Evolutionary conservation across 768 basidiomycete genomes (phyloP).

Genomic region (Neoboletus subvelutipes): DNA sequence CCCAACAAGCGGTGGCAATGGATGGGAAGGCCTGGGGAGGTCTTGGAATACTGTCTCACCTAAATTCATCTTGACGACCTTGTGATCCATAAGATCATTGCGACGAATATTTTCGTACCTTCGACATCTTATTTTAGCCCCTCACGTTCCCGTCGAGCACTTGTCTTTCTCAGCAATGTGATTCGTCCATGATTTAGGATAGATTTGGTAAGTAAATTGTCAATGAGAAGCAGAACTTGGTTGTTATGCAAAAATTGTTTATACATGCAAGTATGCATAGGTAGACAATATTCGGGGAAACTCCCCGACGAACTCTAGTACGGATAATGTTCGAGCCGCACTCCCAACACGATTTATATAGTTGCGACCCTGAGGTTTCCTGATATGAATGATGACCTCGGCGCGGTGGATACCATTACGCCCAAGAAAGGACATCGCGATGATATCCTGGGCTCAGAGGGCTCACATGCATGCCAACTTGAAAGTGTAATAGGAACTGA

Average conservation of each 20-base stretch:
- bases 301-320: conserved; percentile 11
- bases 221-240: neutral
- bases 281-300: conserved; percentile 10
- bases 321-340: conserved; percentile 9
- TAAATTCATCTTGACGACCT: conserved; percentile 9
- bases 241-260: neutral
- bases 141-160: neutral
- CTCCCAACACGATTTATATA: neutral
- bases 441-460: neutral
- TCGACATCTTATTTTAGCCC: neutral
- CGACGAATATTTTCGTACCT: neutral
- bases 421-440: conserved; percentile 1
- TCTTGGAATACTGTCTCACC: conserved; percentile 48
- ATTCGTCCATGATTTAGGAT: conserved; percentile 1
- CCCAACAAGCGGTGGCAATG: conserved; percentile 72
- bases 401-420: conserved; percentile 1
- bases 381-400: neutral
- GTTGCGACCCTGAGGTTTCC: conserved; percentile 3
- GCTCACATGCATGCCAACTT: conserved; percentile 7
- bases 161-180: neutral
- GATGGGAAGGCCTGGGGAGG: conserved; percentile 79
- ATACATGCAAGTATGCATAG: conserved; percentile 1
- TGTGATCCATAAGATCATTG: conserved; percentile 14
- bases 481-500: conserved; percentile 2
- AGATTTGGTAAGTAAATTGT: neutral